Evolutionary conservation across 2,329 filamentous ascomycete genomes (phyloP), one percentile per base, ranked within the genome.

Genomic region (Penicillium capsulatum): DNA sequence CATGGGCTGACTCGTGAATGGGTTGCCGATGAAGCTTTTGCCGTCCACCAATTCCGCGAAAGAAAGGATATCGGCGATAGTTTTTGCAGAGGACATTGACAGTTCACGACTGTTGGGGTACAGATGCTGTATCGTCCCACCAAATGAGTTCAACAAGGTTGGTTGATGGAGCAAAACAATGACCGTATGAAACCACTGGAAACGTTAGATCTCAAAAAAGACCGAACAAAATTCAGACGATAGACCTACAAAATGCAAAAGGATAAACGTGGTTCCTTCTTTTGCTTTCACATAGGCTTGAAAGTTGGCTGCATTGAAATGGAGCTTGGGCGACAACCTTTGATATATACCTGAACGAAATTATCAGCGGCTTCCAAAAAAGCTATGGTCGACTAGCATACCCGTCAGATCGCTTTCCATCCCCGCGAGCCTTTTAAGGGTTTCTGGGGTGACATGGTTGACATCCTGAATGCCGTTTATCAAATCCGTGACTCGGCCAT

Each of bases 1-100:
- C 57, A 94, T 94, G 0, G 88, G 88, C 62, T 94, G 88, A 33
- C 84, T 88, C 0, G 86, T 92, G 50, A 94, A 94, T 0, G 88
- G 88, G 44, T 92, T 94, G 1, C 87, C 86, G 22, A 90, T 83
- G 40, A 90, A 87, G 52, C 87, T 90, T 60, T 86, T 89, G 0
- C 85, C 81, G 60, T 94, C 86, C 36, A 92, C 86, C 7, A 94
- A 69, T 57, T 94, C 86, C 0, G 87, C 86, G 61, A 94, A 94
- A 1, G 85, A 83, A 7, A 94, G 67, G 11, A 94, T 94, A 54
- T 94, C 88, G 22, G 86, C 87, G 44, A 94, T 92, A 0, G 88
- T 94, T 68, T 94, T 94, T 9, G 88, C 89, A 16, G 86, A 91
- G 10, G 85, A 90, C 83, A 91, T 90, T 44, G 85, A 87, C 4